Evolutionary conservation across 805 yeast genomes (phyloP).

Genomic region (Suhomyces vadensis): DNA sequence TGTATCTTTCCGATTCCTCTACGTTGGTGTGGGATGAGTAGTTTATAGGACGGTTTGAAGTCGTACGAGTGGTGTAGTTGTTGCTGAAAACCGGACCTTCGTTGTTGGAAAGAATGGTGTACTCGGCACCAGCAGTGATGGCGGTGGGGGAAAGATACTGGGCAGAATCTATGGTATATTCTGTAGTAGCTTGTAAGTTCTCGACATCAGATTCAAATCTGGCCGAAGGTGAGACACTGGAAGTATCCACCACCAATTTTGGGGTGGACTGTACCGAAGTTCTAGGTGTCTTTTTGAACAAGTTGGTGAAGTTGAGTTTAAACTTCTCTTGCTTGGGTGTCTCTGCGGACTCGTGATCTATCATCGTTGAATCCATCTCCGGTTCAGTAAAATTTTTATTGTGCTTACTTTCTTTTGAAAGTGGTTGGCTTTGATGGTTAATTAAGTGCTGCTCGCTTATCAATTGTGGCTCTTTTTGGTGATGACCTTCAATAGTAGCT

Average conservation of each 20-base stretch:
- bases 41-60: background rate
- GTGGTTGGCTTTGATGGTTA: background rate
- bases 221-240: background rate
- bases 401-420: background rate
- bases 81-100: background rate
- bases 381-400: background rate
- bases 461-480: background rate
- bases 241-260: slow-evolving; percentile 3
- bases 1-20: slow-evolving; percentile 20
- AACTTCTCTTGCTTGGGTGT: slow-evolving; percentile 7
- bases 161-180: background rate
- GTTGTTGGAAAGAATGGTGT: slow-evolving; percentile 8
- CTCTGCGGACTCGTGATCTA: background rate
- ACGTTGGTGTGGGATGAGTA: slow-evolving; percentile 3
- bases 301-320: slow-evolving; percentile 13
- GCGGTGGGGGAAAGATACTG: slow-evolving; percentile 7
- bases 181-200: background rate
- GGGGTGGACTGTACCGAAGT: slow-evolving; percentile 1
- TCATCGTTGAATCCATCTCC: background rate
- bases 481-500: background rate
- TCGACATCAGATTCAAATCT: background rate
- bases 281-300: slow-evolving; percentile 12
- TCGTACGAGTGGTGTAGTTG: slow-evolving; percentile 2
- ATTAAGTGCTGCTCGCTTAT: slow-evolving; percentile 1
- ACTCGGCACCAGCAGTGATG: slow-evolving; percentile 8